A percentile compares a stretch with the other conserved stretches of the same genome.
phyloP scores from a whole-genome alignment of 768 basidiomycete species.

The Dioszegia crocea region DNA sequence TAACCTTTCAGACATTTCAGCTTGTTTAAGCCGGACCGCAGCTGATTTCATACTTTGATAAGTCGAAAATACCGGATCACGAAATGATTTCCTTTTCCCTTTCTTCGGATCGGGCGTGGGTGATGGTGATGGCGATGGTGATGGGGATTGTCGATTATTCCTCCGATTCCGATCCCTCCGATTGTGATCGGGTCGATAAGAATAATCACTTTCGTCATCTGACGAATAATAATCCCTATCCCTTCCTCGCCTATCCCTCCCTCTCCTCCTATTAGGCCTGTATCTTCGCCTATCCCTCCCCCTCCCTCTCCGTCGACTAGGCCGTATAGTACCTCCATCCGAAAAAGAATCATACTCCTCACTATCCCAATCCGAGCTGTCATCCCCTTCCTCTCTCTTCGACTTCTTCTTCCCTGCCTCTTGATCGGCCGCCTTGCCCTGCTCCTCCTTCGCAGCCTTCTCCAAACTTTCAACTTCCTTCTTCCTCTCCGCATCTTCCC shows the following conservation, averaged over 20 bases:
- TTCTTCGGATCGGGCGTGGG: not conserved
- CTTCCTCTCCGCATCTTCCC: constrained; percentile 14
- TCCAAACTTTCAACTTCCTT: constrained; percentile 12
- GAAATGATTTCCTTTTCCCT: constrained; percentile 17
- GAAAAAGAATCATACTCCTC: constrained; percentile 24
- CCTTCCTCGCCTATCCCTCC: not conserved
- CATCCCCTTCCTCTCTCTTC: not conserved
- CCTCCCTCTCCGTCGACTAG: constrained; percentile 9
- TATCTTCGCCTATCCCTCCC: constrained; percentile 15
- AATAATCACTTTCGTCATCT: constrained; percentile 12
- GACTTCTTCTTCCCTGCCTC: constrained; percentile 1
- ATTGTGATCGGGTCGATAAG: constrained; percentile 1
- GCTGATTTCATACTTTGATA: constrained; percentile 41
- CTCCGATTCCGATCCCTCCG: constrained; percentile 1
- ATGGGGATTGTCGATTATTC: not conserved
- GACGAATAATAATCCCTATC: constrained; percentile 6
- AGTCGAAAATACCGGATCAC: constrained; percentile 36
- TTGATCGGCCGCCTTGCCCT: no score
- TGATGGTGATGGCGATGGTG: not conserved
- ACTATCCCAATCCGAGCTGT: constrained; percentile 21
- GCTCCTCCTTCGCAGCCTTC: constrained; percentile 10
- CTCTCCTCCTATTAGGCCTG: constrained; percentile 9
- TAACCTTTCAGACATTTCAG: constrained; percentile 34
- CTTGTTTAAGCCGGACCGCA: constrained; percentile 32
- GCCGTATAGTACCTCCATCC: constrained; percentile 38